Conservation (phyloP, 306 rosid genomes). For the Malus sylvestris region DNA sequence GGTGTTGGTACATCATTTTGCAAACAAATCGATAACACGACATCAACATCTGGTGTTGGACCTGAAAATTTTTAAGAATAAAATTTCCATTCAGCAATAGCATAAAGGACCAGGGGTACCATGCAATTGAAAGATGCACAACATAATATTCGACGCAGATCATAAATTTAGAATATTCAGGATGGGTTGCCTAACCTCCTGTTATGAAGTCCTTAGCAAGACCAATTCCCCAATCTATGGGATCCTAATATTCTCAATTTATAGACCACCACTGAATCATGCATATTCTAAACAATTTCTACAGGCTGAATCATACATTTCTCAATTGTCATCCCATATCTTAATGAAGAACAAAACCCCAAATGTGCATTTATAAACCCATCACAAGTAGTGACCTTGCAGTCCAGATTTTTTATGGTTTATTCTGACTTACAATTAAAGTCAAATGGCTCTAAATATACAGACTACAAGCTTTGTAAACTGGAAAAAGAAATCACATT, state of each 20-base stretch:
- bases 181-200: neutral
- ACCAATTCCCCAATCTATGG: neutral
- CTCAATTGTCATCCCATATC: neutral
- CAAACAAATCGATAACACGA: constrained; percentile 78
- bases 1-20: constrained; percentile 58
- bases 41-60: constrained; percentile 81
- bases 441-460: neutral
- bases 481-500: neutral
- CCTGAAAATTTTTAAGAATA: constrained; percentile 46
- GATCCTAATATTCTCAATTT: neutral
- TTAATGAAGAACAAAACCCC: neutral
- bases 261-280: neutral
- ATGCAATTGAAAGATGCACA: neutral
- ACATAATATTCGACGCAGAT: neutral
- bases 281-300: neutral
- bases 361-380: neutral
- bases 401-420: neutral
- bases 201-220: neutral
- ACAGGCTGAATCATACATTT: neutral
- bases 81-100: constrained; percentile 12
- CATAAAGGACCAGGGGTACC: too few relatives aligned
- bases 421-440: neutral
- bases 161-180: neutral
- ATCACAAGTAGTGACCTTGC: neutral
- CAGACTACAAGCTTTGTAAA: neutral